phyloP scores from a whole-genome alignment of 805 yeast genomes.

The Wickerhamomyces pijperi region DNA sequence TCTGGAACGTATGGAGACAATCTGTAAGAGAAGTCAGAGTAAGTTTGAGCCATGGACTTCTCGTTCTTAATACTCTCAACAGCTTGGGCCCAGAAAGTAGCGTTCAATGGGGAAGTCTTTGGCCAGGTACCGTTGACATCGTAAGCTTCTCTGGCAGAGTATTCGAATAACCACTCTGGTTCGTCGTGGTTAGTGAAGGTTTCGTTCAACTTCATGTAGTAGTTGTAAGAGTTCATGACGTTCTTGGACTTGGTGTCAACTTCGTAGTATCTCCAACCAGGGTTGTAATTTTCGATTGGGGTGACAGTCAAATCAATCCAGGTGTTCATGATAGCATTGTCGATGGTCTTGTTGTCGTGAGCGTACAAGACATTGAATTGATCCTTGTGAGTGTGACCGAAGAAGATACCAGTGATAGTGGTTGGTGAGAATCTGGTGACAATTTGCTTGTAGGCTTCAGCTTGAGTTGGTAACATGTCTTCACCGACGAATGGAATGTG shows the following conservation, averaged over 20 bases:
- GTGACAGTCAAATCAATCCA: conserved; percentile 62
- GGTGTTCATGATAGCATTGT: conserved; percentile 41
- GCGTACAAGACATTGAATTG: conserved; percentile 50
- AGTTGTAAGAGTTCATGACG: conserved; percentile 48
- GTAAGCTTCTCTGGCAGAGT: conserved; percentile 52
- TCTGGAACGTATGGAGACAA: conserved; percentile 42
- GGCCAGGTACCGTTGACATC: conserved; percentile 49
- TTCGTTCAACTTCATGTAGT: conserved; percentile 47
- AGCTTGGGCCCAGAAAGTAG: conserved; percentile 50
- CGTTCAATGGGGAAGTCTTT: conserved; percentile 45
- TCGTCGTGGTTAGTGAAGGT: conserved; percentile 42
- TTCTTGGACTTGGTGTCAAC: conserved; percentile 52
- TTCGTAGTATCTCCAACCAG: conserved; percentile 64
- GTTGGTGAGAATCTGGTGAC: conserved; percentile 58
- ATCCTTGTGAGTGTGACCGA: conserved; percentile 64
- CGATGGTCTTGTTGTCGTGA: conserved; percentile 30
- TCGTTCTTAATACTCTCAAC: conserved; percentile 25
- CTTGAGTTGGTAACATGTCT: conserved; percentile 47
- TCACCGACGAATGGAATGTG: conserved; percentile 58
- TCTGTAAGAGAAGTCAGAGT: conserved; percentile 39
- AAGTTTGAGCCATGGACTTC: conserved; percentile 35
- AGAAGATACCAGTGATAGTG: conserved; percentile 58
- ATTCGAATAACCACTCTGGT: conserved; percentile 53
- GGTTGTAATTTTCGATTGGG: conserved; percentile 48
- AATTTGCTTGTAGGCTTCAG: conserved; percentile 42